phyloP scores from a whole-genome alignment of 2,329 filamentous ascomycete genomes.

The Colletotrichum viniferum region DNA sequence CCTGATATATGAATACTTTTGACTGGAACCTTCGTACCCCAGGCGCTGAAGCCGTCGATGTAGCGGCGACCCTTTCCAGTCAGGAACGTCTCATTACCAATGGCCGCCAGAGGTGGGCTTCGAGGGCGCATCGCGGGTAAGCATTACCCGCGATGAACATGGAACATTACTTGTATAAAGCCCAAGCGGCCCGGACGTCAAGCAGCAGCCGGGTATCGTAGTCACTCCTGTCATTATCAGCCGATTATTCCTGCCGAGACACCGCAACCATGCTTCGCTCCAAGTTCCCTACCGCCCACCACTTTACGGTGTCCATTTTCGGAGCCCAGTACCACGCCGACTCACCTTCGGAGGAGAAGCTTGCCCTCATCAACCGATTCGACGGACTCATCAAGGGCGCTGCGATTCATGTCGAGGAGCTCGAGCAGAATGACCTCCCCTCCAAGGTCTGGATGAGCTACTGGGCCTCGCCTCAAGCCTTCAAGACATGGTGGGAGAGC shows the following conservation, averaged over 20 bases:
- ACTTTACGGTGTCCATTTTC: conserved; percentile 19
- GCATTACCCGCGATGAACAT: neutral
- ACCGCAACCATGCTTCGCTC: conserved; percentile 11
- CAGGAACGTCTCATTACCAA: neutral
- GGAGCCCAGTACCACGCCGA: conserved; percentile 16
- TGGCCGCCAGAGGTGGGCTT: neutral
- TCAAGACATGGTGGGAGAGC: conserved; percentile 17
- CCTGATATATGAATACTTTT: too few relatives aligned
- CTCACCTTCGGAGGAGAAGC: conserved; percentile 3
- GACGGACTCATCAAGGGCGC: conserved; percentile 9
- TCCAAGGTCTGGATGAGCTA: conserved; percentile 21
- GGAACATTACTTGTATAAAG: neutral
- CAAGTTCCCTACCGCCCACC: conserved; percentile 13
- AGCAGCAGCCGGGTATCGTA: neutral
- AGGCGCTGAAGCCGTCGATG: neutral
- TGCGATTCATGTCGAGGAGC: conserved; percentile 16
- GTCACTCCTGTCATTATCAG: neutral
- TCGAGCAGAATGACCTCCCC: conserved; percentile 16
- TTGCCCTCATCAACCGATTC: conserved; percentile 6
- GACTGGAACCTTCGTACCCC: too few relatives aligned
- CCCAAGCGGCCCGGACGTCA: neutral
- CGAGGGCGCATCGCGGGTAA: neutral
- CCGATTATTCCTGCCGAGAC: neutral
- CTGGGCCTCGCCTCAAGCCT: conserved; percentile 7
- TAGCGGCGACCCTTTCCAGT: neutral